Evolutionary conservation across 768 basidiomycete species (phyloP), one percentile per base, ranked within the genome.

Genomic region (Lyophyllum semitale): DNA sequence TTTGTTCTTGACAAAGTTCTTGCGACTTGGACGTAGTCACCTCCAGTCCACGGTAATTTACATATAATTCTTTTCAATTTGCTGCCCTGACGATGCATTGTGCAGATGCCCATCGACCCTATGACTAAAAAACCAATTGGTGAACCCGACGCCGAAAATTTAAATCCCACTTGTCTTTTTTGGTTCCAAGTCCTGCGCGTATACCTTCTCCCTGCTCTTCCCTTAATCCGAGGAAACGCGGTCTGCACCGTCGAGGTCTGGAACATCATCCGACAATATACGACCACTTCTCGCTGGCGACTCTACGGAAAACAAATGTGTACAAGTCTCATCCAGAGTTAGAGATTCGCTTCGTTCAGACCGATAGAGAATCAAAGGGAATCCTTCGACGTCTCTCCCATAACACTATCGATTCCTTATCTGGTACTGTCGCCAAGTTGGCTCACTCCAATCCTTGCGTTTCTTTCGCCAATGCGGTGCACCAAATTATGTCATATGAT

Each of bases 401-500:
- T 63, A 86, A 93, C 46, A 93, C 91, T 15, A 84, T 91, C 53
- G 91, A 93, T 65, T 80, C 88, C 2, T 80, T 97, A 13, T 89
- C 94, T 26, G 88, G 95, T 18, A 83, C 88, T 3, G 85, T 98
- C 23, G 95, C 93, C 12, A 98, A 98, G 71, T 74, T 96, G 51
- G 93, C 93, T 13, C 95, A 98, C 69, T 89, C 91, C 17, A 97
- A 98, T 66, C 97, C 97, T 4, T 89, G 87, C 62, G 87, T 95
- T 47, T 84, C 98, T 63, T 98, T 98, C 76, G 68, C 82, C 22
- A 90, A 91, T 58, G 93, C 91, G 0, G 87, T 99, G 44, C 87
- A 88, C 60, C 97, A 98, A 71, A 90, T 98, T 54, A 93, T 94
- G 88, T 88, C 92, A 13, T 99, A 99, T 65, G 92, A 96, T 67